Conservation (phyloP, 2,329 filamentous ascomycete species). For the Trichoderma sp. region DNA sequence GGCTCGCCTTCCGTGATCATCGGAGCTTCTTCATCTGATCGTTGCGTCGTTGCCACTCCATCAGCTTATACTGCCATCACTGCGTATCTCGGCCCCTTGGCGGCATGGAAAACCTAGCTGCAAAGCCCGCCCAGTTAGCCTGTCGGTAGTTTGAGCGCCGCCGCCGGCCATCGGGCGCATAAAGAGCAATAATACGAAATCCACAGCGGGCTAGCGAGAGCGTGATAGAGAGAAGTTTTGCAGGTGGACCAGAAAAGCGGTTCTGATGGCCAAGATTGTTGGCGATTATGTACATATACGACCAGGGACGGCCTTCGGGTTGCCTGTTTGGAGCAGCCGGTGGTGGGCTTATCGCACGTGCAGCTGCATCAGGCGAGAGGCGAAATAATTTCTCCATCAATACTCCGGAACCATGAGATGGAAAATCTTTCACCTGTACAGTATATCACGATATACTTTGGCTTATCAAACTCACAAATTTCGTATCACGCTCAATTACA, state of each 20-base stretch:
- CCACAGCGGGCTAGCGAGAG: neutral
- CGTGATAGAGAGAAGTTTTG: constrained; percentile 16
- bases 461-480: neutral
- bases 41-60: neutral
- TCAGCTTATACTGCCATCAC: neutral
- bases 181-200: neutral
- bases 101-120: neutral
- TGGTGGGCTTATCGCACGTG: neutral
- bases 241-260: constrained; percentile 20
- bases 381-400: constrained; percentile 4
- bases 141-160: constrained; percentile 1
- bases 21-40: neutral
- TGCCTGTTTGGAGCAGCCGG: neutral
- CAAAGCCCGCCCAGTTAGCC: constrained; percentile 6
- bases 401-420: neutral
- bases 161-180: constrained; percentile 4
- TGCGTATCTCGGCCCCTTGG: neutral
- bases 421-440: neutral
- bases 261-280: constrained; percentile 2
- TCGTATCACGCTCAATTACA: neutral
- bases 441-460: neutral
- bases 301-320: neutral
- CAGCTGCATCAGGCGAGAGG: neutral
- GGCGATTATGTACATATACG: neutral
- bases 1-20: constrained; percentile 11